These are phyloP conservation scores for Beta lomatogona DNA, from an alignment of 179 eudicot genomes.

Conservation along the genomic window DNA sequence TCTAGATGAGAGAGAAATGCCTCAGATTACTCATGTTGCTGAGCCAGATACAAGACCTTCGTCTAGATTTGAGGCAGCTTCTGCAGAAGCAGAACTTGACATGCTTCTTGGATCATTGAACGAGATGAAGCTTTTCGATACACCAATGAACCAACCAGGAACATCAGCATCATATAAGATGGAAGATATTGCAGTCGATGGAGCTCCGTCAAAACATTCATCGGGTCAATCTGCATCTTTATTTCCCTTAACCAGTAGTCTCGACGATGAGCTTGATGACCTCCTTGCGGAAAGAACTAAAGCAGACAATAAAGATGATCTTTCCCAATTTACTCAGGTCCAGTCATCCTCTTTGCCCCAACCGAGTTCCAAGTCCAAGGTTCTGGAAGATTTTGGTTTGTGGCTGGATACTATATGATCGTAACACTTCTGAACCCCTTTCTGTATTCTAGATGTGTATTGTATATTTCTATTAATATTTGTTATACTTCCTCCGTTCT, in stretches of 20 bases:
- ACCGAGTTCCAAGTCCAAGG: constrained; percentile 46
- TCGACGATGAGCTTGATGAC: constrained; percentile 62
- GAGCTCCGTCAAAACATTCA: constrained; percentile 23
- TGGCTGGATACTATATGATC: constrained; percentile 64
- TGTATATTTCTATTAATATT: not conserved
- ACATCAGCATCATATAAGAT: constrained; percentile 10
- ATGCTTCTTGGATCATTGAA: constrained; percentile 55
- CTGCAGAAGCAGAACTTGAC: constrained; percentile 69
- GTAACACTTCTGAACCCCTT: not conserved
- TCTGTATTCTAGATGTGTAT: not conserved
- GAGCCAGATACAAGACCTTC: constrained; percentile 21
- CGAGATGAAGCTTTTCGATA: constrained; percentile 36
- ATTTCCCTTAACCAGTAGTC: constrained; percentile 26
- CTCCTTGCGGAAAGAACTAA: constrained; percentile 53
- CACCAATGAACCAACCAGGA: constrained; percentile 13
- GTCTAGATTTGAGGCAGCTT: constrained; percentile 40
- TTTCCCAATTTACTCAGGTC: constrained; percentile 22
- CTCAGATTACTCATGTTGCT: constrained; percentile 13
- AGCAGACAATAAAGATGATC: constrained; percentile 18
- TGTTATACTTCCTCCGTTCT: too few relatives aligned
- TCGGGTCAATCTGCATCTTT: constrained; percentile 26
- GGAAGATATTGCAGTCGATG: not conserved
- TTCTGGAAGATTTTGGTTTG: constrained; percentile 78
- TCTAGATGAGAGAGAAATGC: constrained; percentile 11
- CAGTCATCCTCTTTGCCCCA: constrained; percentile 21